Evolutionary conservation across 345 rosid species (phyloP), one percentile per base, ranked within the genome.

Genomic region (Microthlaspi erraticum): DNA sequence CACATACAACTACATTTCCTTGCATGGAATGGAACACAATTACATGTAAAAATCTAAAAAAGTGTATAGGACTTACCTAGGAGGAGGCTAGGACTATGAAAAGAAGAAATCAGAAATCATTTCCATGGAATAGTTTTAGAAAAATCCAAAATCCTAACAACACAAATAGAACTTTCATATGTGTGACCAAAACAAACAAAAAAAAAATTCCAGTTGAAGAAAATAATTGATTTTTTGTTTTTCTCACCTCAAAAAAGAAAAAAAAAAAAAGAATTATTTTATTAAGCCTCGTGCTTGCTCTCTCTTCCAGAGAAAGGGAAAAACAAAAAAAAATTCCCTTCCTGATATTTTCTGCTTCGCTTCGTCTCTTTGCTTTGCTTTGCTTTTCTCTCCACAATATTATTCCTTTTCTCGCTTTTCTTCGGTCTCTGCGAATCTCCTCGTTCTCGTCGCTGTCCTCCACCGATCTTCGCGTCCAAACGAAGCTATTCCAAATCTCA

Each of bases 321-420:
- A 31, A 51, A 65, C 13, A 71, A n/a, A 48, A 14, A 5, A 51
- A 16, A 8, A 57, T 5, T 29, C 50, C 16, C 17, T 13, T 14
- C 38, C 61, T 68, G 74, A 75, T 68, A 75, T 61, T 61, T 75
- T 75, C 74, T 75, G 79, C 74, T 68, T 62, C 44, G 60, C 49
- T 33, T 53, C 5, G 50, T 53, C 5, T 42, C 70, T 26, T 62
- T 18, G 18, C 50, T 46, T 59, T 6, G 57, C 57, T 54, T 45
- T 45, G 61, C 60, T 20, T 51, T 49, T 4, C 38, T 49, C 50
- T 57, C 12, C 60, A 57, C 36, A 73, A 48, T 57, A 73, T 59
- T 53, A 19, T 16, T 59, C 38, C 44, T 10, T 31, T 6, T 42
- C 34, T 31, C 6, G 10, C 7, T 8, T 2, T 14, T 46, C 68